Base-by-base conservation (phyloP, 305 asterid species). In the Fraxinus albicans region DNA sequence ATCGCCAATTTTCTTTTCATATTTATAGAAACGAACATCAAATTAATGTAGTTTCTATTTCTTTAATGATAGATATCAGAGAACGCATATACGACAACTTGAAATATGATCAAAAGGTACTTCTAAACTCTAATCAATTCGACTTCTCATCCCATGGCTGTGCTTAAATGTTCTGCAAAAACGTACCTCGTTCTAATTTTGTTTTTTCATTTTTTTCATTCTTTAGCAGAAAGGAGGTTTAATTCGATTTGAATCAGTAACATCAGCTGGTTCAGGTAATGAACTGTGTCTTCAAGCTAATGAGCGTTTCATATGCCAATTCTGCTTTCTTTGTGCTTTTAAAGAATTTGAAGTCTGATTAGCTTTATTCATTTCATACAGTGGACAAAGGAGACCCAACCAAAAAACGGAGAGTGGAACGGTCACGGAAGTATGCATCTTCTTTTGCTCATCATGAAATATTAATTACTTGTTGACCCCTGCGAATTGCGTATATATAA, bases 321-420 rank as follows among this genome's bases (percentile, higher is more conserved):
- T 38, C 55, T 53, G 23, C n/a, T 78, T 42, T 27, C 50, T 77
- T 53, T 50, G 53, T 13, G 10, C 69, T 55, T 55, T 73, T 58
- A 13, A 34, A 72, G 47, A 79, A 50, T 58, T 73, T 50, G 33
- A 31, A 80, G 29, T 44, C 84, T 86, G 72, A 88, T 80, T 6
- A 65, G 76, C 78, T 80, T 10, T 67, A 27, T 67, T 27, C 80
- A 73, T 84, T 21, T 81, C 78, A 67, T 86, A 86, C 97, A 93
- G 97, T 65, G 65, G 96, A 94, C 65, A 94, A 85, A 90, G 98
- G 96, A 84, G 97, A 94, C 88, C 97, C 97, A 15, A 93, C 97
- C 6, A 94, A 93, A 82, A 94, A 92, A 83, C 91, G 97, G 23
- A 89, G 98, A 85, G 97, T 94, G 82, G 98, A 94, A 88, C 87